Evolutionary conservation across 805 yeast species (phyloP).

Genomic region (Candida ascalaphidarum): DNA sequence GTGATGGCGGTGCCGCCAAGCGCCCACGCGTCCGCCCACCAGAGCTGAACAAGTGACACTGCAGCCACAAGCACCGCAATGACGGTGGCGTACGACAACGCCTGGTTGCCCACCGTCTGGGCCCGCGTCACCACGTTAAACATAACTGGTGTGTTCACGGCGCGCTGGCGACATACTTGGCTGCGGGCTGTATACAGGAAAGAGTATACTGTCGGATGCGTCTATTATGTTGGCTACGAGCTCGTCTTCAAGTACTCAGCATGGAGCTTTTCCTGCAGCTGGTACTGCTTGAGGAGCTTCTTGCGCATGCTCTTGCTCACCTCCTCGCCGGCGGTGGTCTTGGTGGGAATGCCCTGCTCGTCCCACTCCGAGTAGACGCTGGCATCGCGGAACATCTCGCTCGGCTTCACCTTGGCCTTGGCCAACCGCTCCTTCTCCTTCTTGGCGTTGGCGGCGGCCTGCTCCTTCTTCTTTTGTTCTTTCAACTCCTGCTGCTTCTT

Average conservation of each 20-base stretch:
- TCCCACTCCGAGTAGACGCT: slow-evolving; percentile 69
- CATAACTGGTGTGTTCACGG: slow-evolving; percentile 14
- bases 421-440: slow-evolving; percentile 56
- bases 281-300: slow-evolving; percentile 72
- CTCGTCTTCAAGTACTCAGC: slow-evolving; percentile 43
- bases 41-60: slow-evolving; percentile 42
- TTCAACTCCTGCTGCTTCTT: slow-evolving; percentile 51
- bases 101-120: slow-evolving; percentile 46
- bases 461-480: slow-evolving; percentile 50
- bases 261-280: slow-evolving; percentile 75
- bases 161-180: too few relatives aligned
- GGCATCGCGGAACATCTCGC: slow-evolving; percentile 59
- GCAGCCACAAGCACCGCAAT: slow-evolving; percentile 40
- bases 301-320: slow-evolving; percentile 79
- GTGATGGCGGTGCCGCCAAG: slow-evolving; percentile 28
- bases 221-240: too few relatives aligned
- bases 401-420: slow-evolving; percentile 63
- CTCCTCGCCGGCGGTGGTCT: slow-evolving; percentile 70
- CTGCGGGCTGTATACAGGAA: too few relatives aligned
- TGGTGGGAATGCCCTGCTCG: slow-evolving; percentile 73
- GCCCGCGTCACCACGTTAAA: slow-evolving; percentile 24
- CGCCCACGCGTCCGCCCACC: slow-evolving; percentile 34
- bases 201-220: too few relatives aligned
- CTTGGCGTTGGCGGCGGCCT: slow-evolving; percentile 41
- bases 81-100: slow-evolving; percentile 42